Base-by-base conservation (phyloP, 768 basidiomycete genomes). In the Russula compacta region DNA sequence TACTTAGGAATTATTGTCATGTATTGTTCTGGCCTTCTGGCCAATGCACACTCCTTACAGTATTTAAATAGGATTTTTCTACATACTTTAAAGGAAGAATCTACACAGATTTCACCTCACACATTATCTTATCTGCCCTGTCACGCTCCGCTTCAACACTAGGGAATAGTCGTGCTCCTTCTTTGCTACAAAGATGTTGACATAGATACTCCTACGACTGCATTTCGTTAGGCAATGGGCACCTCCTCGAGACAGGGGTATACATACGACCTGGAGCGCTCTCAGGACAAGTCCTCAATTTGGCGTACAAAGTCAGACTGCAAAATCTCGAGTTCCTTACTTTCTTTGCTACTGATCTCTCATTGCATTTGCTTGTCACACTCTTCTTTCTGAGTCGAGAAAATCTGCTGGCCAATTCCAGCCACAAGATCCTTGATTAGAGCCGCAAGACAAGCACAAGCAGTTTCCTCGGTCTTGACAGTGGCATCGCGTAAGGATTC, bases 231-330 rank as follows among this genome's bases (percentile, higher is more conserved):
- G 11, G 5, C 7, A n/a, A 47, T 33, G 11, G 2, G 11, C 19
- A 2, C 14, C 9, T 11, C n/a, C 40, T 11, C 35, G 5, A 33
- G 8, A 4, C 7, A n/a, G 43, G 19, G 1, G 21, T 3, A 4
- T 17, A 61, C 60, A 11, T 38, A 61, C 60, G 60, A 61, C 35
- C 32, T 39, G 38, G 44, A 57, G 12, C 38, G 55, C 32, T 62
- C 55, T 52, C 61, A 39, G 4, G 49, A 48, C 1, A 15, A 36
- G 29, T 63, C 57, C 33, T 53, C 60, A 21, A 63, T 24, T 11
- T 38, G 43, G 32, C 2, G 39, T 29, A 64, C 51, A 5, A 64
- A 63, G 6, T 35, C 46, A 38, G 33, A 33, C 33, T 54, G 60
- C 40, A 48, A 33, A 3, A 11, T 0, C 15, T 19, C 29, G 0